Evolutionary conservation across 2,329 filamentous ascomycete species (phyloP).

Genomic region (Colletotrichum sp.): DNA sequence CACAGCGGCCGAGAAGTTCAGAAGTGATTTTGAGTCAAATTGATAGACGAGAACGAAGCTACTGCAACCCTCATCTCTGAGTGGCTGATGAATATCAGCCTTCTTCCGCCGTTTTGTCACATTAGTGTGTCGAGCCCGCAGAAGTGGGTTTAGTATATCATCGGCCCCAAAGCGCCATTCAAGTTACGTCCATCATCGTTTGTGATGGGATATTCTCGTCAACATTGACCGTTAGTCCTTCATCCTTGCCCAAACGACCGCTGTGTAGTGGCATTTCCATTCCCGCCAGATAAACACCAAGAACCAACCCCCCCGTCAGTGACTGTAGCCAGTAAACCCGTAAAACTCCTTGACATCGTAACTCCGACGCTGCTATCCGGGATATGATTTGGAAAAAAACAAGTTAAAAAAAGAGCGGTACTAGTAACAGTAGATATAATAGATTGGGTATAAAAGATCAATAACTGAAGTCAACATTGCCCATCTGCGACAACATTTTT

Average conservation of each 20-base stretch:
- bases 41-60: constrained; percentile 8
- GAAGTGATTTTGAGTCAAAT: constrained; percentile 5
- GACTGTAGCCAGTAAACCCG: constrained; percentile 1
- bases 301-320: constrained; percentile 18
- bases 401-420: constrained; percentile 15
- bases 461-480: constrained; percentile 68
- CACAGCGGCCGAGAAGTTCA: neutral
- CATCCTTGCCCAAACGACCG: constrained; percentile 5
- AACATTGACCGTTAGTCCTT: constrained; percentile 14
- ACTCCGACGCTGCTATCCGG: constrained; percentile 38
- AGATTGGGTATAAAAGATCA: constrained; percentile 38
- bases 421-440: constrained; percentile 20
- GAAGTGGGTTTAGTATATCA: constrained; percentile 5
- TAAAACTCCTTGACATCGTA: constrained; percentile 34
- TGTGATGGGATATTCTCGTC: constrained; percentile 12
- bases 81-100: neutral
- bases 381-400: constrained; percentile 22
- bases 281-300: constrained; percentile 4
- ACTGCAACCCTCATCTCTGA: neutral
- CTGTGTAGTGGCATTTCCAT: constrained; percentile 7
- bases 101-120: neutral
- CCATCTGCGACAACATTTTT: constrained; percentile 56
- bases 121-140: neutral
- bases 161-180: neutral
- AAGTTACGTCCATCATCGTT: neutral